These are phyloP conservation scores for Penicillium nordicum DNA, from an alignment of 2,329 filamentous ascomycete genomes.

Conservation along the genomic window DNA sequence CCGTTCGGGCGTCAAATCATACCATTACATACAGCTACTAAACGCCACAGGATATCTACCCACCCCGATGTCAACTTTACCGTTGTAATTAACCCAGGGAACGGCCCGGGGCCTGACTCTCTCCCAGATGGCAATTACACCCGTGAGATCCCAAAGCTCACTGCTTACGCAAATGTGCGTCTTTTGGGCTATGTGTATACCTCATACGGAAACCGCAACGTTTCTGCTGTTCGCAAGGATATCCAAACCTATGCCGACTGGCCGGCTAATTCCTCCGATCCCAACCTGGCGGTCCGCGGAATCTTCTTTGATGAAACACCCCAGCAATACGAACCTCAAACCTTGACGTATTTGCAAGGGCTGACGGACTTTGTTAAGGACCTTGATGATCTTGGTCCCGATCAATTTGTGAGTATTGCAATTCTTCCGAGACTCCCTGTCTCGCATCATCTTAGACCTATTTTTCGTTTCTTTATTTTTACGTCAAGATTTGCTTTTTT, in stretches of 20 bases:
- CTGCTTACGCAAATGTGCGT: conserved; percentile 46
- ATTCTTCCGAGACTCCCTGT: conserved; percentile 6
- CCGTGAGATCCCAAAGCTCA: conserved; percentile 41
- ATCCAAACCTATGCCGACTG: conserved; percentile 47
- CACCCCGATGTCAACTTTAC: conserved; percentile 48
- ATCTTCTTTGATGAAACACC: conserved; percentile 53
- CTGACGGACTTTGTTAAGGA: conserved; percentile 33
- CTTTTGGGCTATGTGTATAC: conserved; percentile 52
- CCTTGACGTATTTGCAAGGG: conserved; percentile 34
- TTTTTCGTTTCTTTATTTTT: conserved; percentile 4
- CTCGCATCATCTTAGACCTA: background rate
- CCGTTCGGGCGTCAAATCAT: conserved; percentile 9
- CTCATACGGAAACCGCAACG: conserved; percentile 44
- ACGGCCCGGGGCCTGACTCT: conserved; percentile 44
- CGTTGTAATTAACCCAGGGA: conserved; percentile 49
- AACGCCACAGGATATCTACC: conserved; percentile 33
- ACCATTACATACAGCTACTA: conserved; percentile 18
- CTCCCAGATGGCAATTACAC: conserved; percentile 46
- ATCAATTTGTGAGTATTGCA: conserved; percentile 37
- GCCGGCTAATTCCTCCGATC: conserved; percentile 35
- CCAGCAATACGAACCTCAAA: conserved; percentile 32
- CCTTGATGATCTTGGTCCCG: conserved; percentile 32
- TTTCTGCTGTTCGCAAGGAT: conserved; percentile 43
- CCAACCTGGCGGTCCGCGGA: conserved; percentile 43
- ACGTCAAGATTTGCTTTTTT: background rate